Percentiles rank a stretch among this genome's conserved stretches.
phyloP scores from a whole-genome alignment of 202 grass and related monocot genomes.

The Digitaria exilis region DNA sequence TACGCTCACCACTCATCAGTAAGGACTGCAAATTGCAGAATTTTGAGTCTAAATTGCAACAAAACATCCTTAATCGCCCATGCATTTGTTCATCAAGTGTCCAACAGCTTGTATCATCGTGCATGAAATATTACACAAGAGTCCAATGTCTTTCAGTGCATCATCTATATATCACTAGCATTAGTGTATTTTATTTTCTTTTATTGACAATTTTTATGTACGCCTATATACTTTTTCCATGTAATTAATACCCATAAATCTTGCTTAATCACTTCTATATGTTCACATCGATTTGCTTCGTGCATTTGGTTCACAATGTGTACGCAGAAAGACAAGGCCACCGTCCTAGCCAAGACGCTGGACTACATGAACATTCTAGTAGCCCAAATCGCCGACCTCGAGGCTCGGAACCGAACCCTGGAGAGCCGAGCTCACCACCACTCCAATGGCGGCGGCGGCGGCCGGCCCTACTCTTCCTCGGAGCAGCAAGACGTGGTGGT shows the following conservation, averaged over 20 bases:
- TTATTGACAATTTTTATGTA: neutral
- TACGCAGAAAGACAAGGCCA: slow-evolving; percentile 78
- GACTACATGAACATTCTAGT: slow-evolving; percentile 71
- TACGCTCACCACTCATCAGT: neutral
- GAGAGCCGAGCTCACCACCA: slow-evolving; percentile 46
- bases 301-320: neutral
- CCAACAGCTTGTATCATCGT: neutral
- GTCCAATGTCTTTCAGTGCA: neutral
- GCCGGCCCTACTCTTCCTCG: neutral
- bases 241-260: neutral
- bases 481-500: neutral
- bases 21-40: neutral
- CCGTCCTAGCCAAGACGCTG: slow-evolving; percentile 67
- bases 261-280: neutral
- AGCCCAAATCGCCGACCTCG: slow-evolving; percentile 62
- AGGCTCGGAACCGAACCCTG: slow-evolving; percentile 65
- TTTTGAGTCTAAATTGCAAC: neutral
- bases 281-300: neutral
- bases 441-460: neutral
- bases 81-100: neutral
- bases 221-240: neutral
- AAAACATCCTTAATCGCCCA: neutral
- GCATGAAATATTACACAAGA: slow-evolving; percentile 28
- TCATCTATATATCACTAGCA: no score
- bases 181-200: neutral